Evolutionary conservation across 495 filamentous ascomycete species (phyloP).

Genomic region (Penicillium lividum): DNA sequence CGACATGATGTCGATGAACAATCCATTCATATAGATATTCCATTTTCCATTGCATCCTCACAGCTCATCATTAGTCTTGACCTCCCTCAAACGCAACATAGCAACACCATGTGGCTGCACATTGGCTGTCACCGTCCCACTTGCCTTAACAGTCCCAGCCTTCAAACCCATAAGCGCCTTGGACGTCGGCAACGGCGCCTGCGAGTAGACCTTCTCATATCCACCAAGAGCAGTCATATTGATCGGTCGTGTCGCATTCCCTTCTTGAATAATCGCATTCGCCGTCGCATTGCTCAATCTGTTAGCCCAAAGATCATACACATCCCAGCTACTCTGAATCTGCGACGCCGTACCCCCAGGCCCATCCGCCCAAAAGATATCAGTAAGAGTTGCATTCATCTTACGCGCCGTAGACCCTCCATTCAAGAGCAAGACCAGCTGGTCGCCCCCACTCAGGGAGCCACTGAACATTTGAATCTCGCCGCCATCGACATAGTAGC

Average conservation of each 20-base stretch:
- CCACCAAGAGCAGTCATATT: constrained; percentile 39
- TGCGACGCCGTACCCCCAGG: constrained; percentile 39
- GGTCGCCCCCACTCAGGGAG: constrained; percentile 42
- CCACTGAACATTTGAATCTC: constrained; percentile 54
- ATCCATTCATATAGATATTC: neutral
- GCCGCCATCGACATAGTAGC: constrained; percentile 36
- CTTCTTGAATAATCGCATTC: constrained; percentile 38
- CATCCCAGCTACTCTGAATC: constrained; percentile 46
- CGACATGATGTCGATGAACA: neutral
- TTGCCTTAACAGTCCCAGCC: constrained; percentile 38
- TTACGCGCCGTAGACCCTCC: constrained; percentile 35
- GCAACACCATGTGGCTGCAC: constrained; percentile 48
- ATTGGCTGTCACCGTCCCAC: constrained; percentile 38
- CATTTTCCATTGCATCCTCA: constrained; percentile 17
- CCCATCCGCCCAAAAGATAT: constrained; percentile 54
- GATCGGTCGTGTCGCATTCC: constrained; percentile 28
- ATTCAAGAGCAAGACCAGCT: constrained; percentile 53
- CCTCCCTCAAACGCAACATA: constrained; percentile 45
- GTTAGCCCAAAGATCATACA: constrained; percentile 59
- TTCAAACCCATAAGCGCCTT: constrained; percentile 43
- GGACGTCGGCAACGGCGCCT: constrained; percentile 29
- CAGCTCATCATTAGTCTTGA: constrained; percentile 48
- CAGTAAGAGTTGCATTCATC: constrained; percentile 53
- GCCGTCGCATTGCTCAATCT: constrained; percentile 51
- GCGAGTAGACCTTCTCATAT: constrained; percentile 42